Evolutionary conservation across 2,329 filamentous ascomycete genomes (phyloP).

Genomic region (Didymella glomerata): DNA sequence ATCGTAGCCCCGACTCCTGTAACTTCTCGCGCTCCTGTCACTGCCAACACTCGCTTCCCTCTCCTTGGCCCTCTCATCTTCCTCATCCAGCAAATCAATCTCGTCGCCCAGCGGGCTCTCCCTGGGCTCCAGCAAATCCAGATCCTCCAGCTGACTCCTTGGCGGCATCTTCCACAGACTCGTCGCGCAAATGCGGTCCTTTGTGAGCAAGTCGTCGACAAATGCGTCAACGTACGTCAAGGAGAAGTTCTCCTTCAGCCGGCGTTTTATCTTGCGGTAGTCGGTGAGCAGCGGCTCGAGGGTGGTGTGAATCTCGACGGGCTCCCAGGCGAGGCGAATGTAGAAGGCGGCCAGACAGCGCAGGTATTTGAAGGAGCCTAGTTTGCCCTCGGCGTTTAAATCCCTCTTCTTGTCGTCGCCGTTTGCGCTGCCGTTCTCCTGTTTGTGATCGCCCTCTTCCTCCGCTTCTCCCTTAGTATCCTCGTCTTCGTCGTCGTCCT

Average conservation of each 20-base stretch:
- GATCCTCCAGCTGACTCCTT: constrained; percentile 82
- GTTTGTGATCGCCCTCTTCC: constrained; percentile 17
- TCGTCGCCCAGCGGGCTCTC: constrained; percentile 81
- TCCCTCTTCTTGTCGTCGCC: constrained; percentile 30
- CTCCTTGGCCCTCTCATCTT: constrained; percentile 22
- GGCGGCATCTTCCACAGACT: constrained; percentile 91
- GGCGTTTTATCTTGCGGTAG: constrained; percentile 80
- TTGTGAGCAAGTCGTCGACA: constrained; percentile 87
- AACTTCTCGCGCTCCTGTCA: constrained; percentile 26
- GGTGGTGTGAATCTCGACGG: constrained; percentile 79
- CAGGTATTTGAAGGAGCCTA: constrained; percentile 74
- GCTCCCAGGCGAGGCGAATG: constrained; percentile 83
- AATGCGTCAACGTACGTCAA: constrained; percentile 91
- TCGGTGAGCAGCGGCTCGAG: constrained; percentile 87
- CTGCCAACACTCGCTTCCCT: constrained; percentile 20
- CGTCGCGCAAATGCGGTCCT: constrained; percentile 89
- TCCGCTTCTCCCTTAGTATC: constrained; percentile 20
- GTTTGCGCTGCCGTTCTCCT: constrained; percentile 48
- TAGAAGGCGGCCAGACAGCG: constrained; percentile 92
- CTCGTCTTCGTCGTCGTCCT: constrained; percentile 24
- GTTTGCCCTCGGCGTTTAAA: constrained; percentile 40
- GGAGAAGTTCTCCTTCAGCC: constrained; percentile 75
- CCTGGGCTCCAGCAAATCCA: constrained; percentile 85
- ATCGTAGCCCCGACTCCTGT: constrained; percentile 5
- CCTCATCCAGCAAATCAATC: constrained; percentile 66